These are phyloP conservation scores for Lenwebbia sp. DNA, from an alignment of 345 rosid genomes.

Conservation along the genomic window DNA sequence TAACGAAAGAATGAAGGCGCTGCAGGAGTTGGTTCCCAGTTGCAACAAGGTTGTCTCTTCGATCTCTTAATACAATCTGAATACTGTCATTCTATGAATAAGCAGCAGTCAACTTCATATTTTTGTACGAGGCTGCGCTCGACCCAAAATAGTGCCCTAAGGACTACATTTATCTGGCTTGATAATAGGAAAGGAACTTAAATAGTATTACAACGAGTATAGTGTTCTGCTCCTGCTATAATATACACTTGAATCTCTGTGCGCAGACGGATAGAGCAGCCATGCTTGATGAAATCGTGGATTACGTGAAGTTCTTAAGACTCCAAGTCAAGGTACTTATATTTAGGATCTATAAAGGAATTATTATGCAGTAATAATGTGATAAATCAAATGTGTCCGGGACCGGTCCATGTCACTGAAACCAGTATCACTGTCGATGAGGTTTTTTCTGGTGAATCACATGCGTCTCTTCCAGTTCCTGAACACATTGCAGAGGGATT, in stretches of 20 bases:
- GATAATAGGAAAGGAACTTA: background rate
- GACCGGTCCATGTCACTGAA: background rate
- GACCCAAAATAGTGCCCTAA: background rate
- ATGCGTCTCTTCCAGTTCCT: background rate
- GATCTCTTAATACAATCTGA: background rate
- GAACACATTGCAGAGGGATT: background rate
- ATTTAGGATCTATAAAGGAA: background rate
- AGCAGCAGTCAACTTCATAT: background rate
- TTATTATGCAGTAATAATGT: background rate
- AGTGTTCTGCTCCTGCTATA: background rate
- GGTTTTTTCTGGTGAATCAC: background rate
- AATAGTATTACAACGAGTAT: background rate
- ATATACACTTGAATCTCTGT: background rate
- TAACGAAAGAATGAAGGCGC: slow-evolving; percentile 61
- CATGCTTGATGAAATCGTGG: slow-evolving; percentile 79
- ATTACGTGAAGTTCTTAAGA: slow-evolving; percentile 72
- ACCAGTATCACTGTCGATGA: background rate
- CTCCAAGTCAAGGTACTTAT: slow-evolving; percentile 69
- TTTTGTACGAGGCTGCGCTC: background rate
- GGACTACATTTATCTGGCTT: background rate
- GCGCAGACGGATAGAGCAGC: slow-evolving; percentile 69
- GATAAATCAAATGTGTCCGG: background rate
- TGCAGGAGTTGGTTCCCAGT: slow-evolving; percentile 74
- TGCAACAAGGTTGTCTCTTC: slow-evolving; percentile 43
- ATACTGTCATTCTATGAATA: background rate